Evolutionary conservation across 306 rosid species (phyloP).

Genomic region (Malus asiatica): DNA sequence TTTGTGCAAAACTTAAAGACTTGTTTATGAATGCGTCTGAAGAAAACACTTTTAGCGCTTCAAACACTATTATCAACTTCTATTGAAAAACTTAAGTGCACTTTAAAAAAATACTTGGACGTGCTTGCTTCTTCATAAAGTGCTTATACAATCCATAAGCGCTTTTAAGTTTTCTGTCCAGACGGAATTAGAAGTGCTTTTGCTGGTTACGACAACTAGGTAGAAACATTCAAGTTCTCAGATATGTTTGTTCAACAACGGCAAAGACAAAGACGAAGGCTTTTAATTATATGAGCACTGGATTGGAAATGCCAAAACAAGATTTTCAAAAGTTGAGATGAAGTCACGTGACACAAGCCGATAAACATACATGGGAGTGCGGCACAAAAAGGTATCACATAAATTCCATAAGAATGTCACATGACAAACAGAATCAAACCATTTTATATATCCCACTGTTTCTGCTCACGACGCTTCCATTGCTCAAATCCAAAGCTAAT

Average conservation of each 20-base stretch:
- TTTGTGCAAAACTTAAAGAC: no score
- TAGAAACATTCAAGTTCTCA: no score
- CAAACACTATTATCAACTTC: no score
- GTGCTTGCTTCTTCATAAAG: no score
- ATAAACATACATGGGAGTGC: background rate
- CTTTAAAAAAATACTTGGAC: no score
- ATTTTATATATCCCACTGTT: background rate
- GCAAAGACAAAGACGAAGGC: background rate
- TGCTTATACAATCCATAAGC: no score
- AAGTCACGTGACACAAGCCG: conserved; percentile 35
- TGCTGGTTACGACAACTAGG: no score
- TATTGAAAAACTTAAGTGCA: no score
- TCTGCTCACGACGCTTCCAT: background rate
- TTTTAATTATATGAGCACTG: background rate
- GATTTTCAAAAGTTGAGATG: background rate
- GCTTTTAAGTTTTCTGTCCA: no score
- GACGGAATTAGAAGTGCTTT: no score
- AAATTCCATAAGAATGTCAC: background rate
- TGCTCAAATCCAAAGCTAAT: background rate
- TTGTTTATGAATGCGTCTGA: no score
- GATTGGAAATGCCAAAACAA: background rate
- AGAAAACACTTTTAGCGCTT: no score
- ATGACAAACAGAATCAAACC: background rate
- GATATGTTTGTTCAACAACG: background rate
- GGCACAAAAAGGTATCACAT: background rate